phyloP scores from a whole-genome alignment of 2,329 filamentous ascomycete species.

The Graphiopsis chlorocephala region DNA sequence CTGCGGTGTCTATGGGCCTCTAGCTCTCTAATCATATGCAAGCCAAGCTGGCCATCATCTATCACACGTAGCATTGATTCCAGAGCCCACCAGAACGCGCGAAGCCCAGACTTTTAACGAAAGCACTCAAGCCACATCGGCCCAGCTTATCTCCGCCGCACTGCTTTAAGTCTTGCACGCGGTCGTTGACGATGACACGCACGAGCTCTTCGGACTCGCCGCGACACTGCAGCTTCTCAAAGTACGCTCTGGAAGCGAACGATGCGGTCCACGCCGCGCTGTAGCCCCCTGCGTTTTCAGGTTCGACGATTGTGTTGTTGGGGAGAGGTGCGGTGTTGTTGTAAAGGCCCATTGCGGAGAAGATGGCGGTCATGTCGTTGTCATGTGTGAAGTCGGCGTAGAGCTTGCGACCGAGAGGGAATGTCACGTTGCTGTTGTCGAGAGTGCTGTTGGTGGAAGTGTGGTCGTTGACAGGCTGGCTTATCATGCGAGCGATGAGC shows the following conservation, averaged over 20 bases:
- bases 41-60: neutral
- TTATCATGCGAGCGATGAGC: conserved; percentile 75
- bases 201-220: conserved; percentile 66
- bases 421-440: conserved; percentile 64
- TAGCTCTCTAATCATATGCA: neutral
- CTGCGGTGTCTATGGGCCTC: neutral
- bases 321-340: conserved; percentile 56
- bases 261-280: conserved; percentile 77
- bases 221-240: conserved; percentile 79
- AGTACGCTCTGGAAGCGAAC: conserved; percentile 76
- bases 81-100: conserved; percentile 70
- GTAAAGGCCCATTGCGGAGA: conserved; percentile 75
- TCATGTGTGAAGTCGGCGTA: conserved; percentile 94
- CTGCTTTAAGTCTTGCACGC: conserved; percentile 68
- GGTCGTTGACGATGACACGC: conserved; percentile 77
- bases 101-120: conserved; percentile 74
- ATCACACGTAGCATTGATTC: conserved; percentile 54
- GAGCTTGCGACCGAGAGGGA: conserved; percentile 64
- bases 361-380: conserved; percentile 77
- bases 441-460: conserved; percentile 78
- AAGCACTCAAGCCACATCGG: conserved; percentile 66
- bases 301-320: conserved; percentile 47
- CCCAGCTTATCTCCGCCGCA: conserved; percentile 70
- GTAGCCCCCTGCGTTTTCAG: conserved; percentile 62
- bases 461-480: conserved; percentile 64